phyloP scores from a whole-genome alignment of 1,139 yeast genomes.

The Saccharomycopsis hybrid region DNA sequence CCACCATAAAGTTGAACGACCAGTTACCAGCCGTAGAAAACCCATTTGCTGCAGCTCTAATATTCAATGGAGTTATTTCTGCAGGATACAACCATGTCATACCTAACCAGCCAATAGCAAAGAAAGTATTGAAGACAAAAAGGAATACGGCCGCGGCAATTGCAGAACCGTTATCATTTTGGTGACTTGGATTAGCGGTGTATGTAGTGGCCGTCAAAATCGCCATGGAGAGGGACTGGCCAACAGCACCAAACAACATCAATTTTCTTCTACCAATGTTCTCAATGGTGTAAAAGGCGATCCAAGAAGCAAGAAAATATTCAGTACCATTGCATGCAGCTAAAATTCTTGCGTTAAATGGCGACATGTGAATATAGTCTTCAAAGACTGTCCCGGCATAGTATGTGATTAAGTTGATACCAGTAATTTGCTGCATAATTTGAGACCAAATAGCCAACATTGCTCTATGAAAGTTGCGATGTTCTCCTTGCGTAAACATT shows the following conservation, averaged over 20 bases:
- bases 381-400: slow-evolving; percentile 43
- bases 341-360: slow-evolving; percentile 44
- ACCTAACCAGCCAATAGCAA: slow-evolving; percentile 52
- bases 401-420: slow-evolving; percentile 36
- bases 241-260: slow-evolving; percentile 34
- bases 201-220: slow-evolving; percentile 10
- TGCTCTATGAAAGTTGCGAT: slow-evolving; percentile 43
- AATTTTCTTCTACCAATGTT: slow-evolving; percentile 41
- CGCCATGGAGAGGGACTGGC: slow-evolving; percentile 22
- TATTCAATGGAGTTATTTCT: slow-evolving; percentile 53
- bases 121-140: slow-evolving; percentile 47
- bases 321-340: slow-evolving; percentile 50
- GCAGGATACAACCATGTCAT: slow-evolving; percentile 54
- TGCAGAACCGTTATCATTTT: not conserved
- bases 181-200: slow-evolving; percentile 6
- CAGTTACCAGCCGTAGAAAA: slow-evolving; percentile 34
- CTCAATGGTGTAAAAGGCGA: slow-evolving; percentile 42
- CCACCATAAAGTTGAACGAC: slow-evolving; percentile 46
- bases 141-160: slow-evolving; percentile 39
- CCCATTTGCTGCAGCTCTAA: slow-evolving; percentile 39
- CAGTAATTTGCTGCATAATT: slow-evolving; percentile 40
- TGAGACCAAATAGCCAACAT: slow-evolving; percentile 43
- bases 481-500: slow-evolving; percentile 35
- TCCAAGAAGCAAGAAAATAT: slow-evolving; percentile 37
- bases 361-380: slow-evolving; percentile 25